These are phyloP conservation scores for Aspergillus clavatus DNA, from an alignment of 2,329 filamentous ascomycete species.

Conservation along the genomic window DNA sequence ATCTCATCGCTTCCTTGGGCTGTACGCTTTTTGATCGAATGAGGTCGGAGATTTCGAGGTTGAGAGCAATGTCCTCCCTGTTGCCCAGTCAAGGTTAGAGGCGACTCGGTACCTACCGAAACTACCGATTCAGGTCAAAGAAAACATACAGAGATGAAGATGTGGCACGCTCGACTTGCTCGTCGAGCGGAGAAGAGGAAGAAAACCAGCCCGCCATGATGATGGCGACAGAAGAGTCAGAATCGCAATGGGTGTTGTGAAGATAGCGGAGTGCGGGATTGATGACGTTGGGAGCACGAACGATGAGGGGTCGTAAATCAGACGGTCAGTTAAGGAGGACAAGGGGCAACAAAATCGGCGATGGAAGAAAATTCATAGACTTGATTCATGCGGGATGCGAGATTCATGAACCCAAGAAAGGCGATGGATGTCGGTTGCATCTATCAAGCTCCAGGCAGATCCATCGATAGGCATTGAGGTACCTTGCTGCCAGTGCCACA, in stretches of 20 bases:
- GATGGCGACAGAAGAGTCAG: constrained; percentile 25
- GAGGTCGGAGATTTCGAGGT: constrained; percentile 95
- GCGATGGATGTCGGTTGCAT: constrained; percentile 2
- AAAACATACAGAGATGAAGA: constrained; percentile 77
- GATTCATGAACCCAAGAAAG: not conserved
- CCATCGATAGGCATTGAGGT: constrained; percentile 2
- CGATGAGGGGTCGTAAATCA: not conserved
- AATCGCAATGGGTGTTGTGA: constrained; percentile 8
- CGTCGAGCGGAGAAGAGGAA: constrained; percentile 86
- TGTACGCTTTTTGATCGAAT: constrained; percentile 97
- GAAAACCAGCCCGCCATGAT: constrained; percentile 97
- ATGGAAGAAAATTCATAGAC: not conserved
- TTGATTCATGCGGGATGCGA: not conserved
- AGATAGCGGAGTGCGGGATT: constrained; percentile 5
- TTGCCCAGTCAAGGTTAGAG: constrained; percentile 5
- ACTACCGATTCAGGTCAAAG: constrained; percentile 5
- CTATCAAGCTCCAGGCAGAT: constrained; percentile 14
- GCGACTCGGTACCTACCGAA: not conserved
- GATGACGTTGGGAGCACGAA: constrained; percentile 20
- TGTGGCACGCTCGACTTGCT: constrained; percentile 94
- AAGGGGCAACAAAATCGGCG: not conserved
- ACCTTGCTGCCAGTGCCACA: not conserved
- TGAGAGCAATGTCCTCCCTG: constrained; percentile 93
- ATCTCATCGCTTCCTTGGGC: constrained; percentile 97
- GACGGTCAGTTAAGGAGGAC: not conserved